Conservation (phyloP, 345 rosid genomes). For the Camelina laxa region DNA sequence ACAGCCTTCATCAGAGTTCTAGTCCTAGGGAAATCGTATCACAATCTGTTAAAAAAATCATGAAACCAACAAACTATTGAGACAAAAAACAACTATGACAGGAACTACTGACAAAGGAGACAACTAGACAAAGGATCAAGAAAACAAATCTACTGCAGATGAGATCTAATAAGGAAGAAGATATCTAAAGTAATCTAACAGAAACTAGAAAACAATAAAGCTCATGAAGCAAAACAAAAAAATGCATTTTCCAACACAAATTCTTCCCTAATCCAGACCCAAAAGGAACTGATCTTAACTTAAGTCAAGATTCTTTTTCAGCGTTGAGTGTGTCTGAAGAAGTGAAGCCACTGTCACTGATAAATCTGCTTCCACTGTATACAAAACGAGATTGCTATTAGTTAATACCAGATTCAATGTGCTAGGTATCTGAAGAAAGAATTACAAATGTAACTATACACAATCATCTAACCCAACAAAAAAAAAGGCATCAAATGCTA, state of each 20-base stretch:
- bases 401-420: conserved; percentile 12
- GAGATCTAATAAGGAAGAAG: not conserved
- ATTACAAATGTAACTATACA: too few relatives aligned
- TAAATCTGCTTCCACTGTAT: conserved; percentile 58
- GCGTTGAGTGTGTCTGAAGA: conserved; percentile 62
- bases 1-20: conserved; percentile 8
- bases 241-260: not conserved
- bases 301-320: conserved; percentile 49
- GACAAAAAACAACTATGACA: not conserved
- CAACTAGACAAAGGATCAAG: not conserved
- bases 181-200: not conserved
- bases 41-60: not conserved
- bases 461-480: too few relatives aligned
- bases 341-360: conserved; percentile 56
- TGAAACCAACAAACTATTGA: not conserved
- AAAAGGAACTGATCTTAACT: conserved; percentile 1
- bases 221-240: conserved; percentile 3
- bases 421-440: not conserved
- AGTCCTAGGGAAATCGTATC: too few relatives aligned
- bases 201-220: conserved; percentile 1
- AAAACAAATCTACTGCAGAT: not conserved
- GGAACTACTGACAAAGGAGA: conserved; percentile 6
- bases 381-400: conserved; percentile 16
- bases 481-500: too few relatives aligned
- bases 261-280: conserved; percentile 2